Evolutionary conservation across 768 basidiomycete species (phyloP).

Genomic region (Fistulinella prunicolor): DNA sequence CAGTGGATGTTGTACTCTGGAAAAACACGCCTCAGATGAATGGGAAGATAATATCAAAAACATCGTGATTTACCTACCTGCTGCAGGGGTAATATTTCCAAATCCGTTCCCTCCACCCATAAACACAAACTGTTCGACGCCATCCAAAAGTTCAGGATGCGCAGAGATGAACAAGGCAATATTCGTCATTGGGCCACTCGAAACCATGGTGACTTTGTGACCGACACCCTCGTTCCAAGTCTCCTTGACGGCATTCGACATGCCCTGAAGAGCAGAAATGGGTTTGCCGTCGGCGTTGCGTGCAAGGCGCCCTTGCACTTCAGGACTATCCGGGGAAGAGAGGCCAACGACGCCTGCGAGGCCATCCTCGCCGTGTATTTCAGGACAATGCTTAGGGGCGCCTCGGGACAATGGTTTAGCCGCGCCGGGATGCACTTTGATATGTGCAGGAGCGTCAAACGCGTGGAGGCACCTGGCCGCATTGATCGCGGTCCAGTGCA

Average conservation of each 20-base stretch:
- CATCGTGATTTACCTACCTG: slow-evolving; percentile 41
- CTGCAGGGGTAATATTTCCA: slow-evolving; percentile 76
- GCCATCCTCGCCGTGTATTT: slow-evolving; percentile 83
- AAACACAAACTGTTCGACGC: slow-evolving; percentile 52
- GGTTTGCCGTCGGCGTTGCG: slow-evolving; percentile 38
- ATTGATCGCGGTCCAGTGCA: slow-evolving; percentile 62
- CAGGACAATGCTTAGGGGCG: slow-evolving; percentile 57
- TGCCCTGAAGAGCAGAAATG: slow-evolving; percentile 64
- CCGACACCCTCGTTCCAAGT: slow-evolving; percentile 60
- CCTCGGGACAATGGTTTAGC: slow-evolving; percentile 61
- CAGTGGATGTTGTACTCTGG: slow-evolving; percentile 79
- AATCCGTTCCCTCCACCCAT: slow-evolving; percentile 92
- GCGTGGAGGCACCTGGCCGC: slow-evolving; percentile 75
- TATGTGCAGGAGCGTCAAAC: slow-evolving; percentile 56
- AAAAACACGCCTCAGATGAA: slow-evolving; percentile 9
- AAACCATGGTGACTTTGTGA: slow-evolving; percentile 62
- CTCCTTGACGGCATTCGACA: slow-evolving; percentile 52
- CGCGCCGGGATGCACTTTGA: slow-evolving; percentile 71
- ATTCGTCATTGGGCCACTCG: slow-evolving; percentile 86
- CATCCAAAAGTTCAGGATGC: slow-evolving; percentile 51
- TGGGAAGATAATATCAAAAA: neutral
- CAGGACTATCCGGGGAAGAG: slow-evolving; percentile 45
- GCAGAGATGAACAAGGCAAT: slow-evolving; percentile 62
- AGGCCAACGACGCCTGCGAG: slow-evolving; percentile 84
- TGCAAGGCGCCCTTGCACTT: slow-evolving; percentile 51